A percentile compares a stretch with the other conserved stretches of the same genome.
These are phyloP conservation scores for Solidago caesia DNA, from an alignment of 129 eudicot species.

Conservation along the genomic window DNA sequence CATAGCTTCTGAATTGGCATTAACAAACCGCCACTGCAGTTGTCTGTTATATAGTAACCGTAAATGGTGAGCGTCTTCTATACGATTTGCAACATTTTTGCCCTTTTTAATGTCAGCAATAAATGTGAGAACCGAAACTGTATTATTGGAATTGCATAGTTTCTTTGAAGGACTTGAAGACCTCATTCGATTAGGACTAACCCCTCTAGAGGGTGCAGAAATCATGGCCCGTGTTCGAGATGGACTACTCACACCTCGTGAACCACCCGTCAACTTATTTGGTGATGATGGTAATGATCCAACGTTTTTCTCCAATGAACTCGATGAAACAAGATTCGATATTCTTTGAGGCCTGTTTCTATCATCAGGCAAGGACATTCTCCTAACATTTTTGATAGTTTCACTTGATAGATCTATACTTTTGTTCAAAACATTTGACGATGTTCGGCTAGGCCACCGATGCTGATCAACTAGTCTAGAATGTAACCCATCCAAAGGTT, in stretches of 20 bases:
- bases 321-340: slow-evolving; percentile 40
- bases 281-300: slow-evolving; percentile 54
- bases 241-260: slow-evolving; percentile 82
- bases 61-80: slow-evolving; percentile 87
- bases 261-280: slow-evolving; percentile 33
- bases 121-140: slow-evolving; percentile 87
- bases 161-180: slow-evolving; percentile 82
- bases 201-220: slow-evolving; percentile 63
- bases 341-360: slow-evolving; percentile 30
- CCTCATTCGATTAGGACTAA: slow-evolving; percentile 69
- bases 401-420: slow-evolving; percentile 49
- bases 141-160: slow-evolving; percentile 45
- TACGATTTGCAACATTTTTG: slow-evolving; percentile 58
- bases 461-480: slow-evolving; percentile 70
- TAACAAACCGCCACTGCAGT: slow-evolving; percentile 85
- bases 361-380: slow-evolving; percentile 62
- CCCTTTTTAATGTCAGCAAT: slow-evolving; percentile 81
- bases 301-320: slow-evolving; percentile 31
- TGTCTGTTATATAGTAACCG: slow-evolving; percentile 75
- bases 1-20: slow-evolving; percentile 60
- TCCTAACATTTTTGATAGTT: slow-evolving; percentile 45
- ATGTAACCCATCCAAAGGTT: slow-evolving; percentile 62
- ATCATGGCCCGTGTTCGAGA: slow-evolving; percentile 43
- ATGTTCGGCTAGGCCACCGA: slow-evolving; percentile 82
- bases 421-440: slow-evolving; percentile 42